A percentile compares a stretch with the other conserved stretches of the same genome.
Evolutionary conservation across 1,139 yeast species (phyloP).

Genomic region (Blastobotrys arbuscula): DNA sequence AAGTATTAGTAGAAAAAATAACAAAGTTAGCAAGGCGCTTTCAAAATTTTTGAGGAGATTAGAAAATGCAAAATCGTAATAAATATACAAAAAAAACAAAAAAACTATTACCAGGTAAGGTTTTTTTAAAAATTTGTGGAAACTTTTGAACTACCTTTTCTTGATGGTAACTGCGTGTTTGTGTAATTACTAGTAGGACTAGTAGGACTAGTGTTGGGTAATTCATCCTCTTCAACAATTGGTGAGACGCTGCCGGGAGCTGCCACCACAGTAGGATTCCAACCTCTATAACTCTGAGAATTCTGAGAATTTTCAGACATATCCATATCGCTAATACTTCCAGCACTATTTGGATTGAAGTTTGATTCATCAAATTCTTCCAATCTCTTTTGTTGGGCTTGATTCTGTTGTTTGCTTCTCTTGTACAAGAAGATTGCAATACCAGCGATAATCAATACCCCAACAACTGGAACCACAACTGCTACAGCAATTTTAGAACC

Average conservation of each 20-base stretch:
- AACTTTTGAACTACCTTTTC: conserved; percentile 6
- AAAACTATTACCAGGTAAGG: too few relatives aligned
- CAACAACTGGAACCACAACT: conserved; percentile 18
- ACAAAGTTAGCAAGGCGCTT: too few relatives aligned
- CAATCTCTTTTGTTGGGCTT: conserved; percentile 2
- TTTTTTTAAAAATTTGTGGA: conserved; percentile 8
- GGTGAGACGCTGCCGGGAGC: conserved; percentile 8
- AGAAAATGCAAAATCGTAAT: too few relatives aligned
- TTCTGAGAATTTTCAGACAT: conserved; percentile 2
- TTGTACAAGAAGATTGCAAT: conserved; percentile 10
- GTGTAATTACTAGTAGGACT: background rate
- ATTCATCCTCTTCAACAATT: conserved; percentile 8
- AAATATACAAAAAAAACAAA: too few relatives aligned
- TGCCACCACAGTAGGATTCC: conserved; percentile 12
- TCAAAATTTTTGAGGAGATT: too few relatives aligned
- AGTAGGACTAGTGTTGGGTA: background rate
- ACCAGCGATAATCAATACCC: conserved; percentile 11
- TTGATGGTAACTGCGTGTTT: background rate
- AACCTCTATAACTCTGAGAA: conserved; percentile 12
- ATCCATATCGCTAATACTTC: conserved; percentile 4
- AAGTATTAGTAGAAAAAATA: too few relatives aligned
- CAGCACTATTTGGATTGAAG: conserved; percentile 7
- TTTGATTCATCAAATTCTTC: conserved; percentile 10
- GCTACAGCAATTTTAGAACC: conserved; percentile 19
- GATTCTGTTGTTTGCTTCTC: conserved; percentile 7